Conservation (phyloP, 2,329 filamentous ascomycete species). For the Penicillium sp. region DNA sequence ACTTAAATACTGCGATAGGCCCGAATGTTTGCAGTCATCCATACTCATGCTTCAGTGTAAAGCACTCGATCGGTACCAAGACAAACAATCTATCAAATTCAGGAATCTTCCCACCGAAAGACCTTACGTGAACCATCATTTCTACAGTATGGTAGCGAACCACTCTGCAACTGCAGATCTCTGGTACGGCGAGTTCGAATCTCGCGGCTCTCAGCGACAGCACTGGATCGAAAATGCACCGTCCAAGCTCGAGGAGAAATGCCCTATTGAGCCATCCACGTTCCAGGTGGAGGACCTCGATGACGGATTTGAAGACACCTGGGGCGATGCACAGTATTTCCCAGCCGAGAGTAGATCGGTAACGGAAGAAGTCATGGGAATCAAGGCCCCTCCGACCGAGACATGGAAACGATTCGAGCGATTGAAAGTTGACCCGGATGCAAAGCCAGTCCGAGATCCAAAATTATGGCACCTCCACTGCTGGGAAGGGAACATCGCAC, state of each 20-base stretch:
- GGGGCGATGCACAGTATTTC: background rate
- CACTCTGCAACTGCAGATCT: background rate
- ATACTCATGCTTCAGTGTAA: too few relatives aligned
- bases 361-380: background rate
- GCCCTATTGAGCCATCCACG: background rate
- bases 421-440: background rate
- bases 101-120: too few relatives aligned
- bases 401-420: background rate
- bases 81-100: too few relatives aligned
- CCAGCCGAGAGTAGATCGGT: background rate
- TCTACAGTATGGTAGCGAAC: too few relatives aligned
- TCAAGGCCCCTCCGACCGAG: background rate
- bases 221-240: background rate
- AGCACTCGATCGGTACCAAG: too few relatives aligned
- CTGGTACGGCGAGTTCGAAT: background rate
- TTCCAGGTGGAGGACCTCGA: background rate
- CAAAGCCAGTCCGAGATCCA: background rate
- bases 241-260: background rate
- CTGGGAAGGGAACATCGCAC: background rate
- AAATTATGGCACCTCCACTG: background rate
- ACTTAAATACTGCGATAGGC: too few relatives aligned
- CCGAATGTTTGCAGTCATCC: too few relatives aligned
- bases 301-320: background rate
- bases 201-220: background rate
- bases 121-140: background rate